These are phyloP conservation scores for Botrytis pseudocinerea DNA, from an alignment of 2,329 filamentous ascomycete species.

Conservation along the genomic window DNA sequence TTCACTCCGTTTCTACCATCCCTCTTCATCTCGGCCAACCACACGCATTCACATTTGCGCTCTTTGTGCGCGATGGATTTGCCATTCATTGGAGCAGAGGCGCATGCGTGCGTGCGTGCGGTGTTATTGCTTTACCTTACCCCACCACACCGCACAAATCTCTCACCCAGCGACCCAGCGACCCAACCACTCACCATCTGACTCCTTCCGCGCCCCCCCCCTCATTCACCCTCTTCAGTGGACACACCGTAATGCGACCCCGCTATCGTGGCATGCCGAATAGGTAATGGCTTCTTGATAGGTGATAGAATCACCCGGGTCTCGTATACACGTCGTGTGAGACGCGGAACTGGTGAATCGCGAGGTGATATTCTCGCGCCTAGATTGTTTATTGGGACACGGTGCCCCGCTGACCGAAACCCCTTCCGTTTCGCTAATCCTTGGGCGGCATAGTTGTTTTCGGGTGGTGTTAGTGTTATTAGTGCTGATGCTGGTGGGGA, in stretches of 20 bases:
- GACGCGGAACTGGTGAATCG: background rate
- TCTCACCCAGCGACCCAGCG: background rate
- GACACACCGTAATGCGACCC: background rate
- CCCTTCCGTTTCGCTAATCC: background rate
- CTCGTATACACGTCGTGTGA: background rate
- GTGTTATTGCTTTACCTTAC: background rate
- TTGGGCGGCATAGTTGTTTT: background rate
- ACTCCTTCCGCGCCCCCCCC: background rate
- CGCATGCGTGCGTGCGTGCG: background rate
- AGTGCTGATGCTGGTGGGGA: no score
- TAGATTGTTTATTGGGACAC: background rate
- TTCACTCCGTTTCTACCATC: background rate
- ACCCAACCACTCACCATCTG: background rate
- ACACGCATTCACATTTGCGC: background rate
- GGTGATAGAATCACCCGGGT: background rate
- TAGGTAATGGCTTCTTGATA: background rate
- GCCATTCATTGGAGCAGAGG: background rate
- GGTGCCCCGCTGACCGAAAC: background rate
- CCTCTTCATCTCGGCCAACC: background rate
- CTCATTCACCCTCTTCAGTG: background rate
- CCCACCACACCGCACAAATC: background rate
- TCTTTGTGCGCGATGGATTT: slow-evolving; percentile 4
- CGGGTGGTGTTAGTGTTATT: background rate
- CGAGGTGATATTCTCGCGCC: background rate
- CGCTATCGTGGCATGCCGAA: background rate